Evolutionary conservation across 1,284 basidiomycete genomes (phyloP), one percentile per base, ranked within the genome.

Genomic region (Sporisorium iseilematis-ciliati): DNA sequence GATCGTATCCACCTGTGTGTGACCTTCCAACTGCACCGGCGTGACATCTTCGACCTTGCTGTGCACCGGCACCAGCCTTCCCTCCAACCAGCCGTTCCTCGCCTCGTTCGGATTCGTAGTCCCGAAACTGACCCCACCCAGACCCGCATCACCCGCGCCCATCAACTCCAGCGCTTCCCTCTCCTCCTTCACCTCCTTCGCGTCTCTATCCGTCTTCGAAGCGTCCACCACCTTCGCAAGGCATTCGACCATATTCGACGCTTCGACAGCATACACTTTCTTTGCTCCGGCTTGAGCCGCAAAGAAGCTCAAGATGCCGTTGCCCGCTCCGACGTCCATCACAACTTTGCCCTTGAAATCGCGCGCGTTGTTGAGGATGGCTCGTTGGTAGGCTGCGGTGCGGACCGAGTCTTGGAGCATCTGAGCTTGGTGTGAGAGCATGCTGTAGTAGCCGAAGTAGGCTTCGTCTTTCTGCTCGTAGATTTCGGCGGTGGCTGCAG

Each of bases 221-320:
- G 68, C 66, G 12, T 54, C 53, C 57, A 87, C 64, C 23, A 88
- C 86, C 10, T 86, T 78, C 26, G 80, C 77, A 26, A 88, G 85
- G 77, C 87, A 86, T 33, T 87, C 85, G 10, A 87, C 87, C 86
- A 88, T 88, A 29, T 85, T 86, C 7, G 86, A 87, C 7, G 88
- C 88, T 71, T 88, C 88, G 7, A 88, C 82, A 1, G 88, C 87
- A 38, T 86, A 86, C n/a, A 88, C 87, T 40, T 86, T 84, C 48
- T 79, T 81, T 0, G 88, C 88, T 12, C 87, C 88, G 2, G 87
- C 87, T 78, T 88, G 80, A 12, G 86, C 86, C 14, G 87, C 83
- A 77, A 88, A 87, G 80, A 86, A 87, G 16, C 87, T 87, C 55
- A 88, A 77, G 57, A 88, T 88, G 6, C 88, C 88, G n/a, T 87